Conservation (phyloP, 2,329 filamentous ascomycete genomes). For the Colletotrichum plurivorum region DNA sequence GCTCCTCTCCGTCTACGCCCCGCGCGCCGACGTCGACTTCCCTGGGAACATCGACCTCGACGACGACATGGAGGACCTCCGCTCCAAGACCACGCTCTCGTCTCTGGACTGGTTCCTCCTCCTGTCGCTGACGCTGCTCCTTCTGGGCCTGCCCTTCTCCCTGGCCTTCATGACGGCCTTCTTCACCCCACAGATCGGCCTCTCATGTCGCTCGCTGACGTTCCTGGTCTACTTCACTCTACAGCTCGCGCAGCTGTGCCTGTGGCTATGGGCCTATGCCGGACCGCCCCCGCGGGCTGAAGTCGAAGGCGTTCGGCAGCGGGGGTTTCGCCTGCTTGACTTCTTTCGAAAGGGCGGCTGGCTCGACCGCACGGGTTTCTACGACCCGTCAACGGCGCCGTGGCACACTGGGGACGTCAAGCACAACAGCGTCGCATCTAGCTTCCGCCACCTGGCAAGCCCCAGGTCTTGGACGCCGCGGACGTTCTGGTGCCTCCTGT, state of each 20-base stretch:
- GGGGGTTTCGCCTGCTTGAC: not conserved
- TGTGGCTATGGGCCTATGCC: conserved; percentile 46
- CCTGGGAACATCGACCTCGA: conserved; percentile 12
- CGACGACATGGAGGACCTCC: conserved; percentile 40
- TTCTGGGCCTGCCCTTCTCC: conserved; percentile 42
- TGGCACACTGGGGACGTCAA: conserved; percentile 26
- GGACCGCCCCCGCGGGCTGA: conserved; percentile 1
- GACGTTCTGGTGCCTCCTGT: conserved; percentile 42
- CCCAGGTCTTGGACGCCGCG: conserved; percentile 24
- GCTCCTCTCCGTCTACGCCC: conserved; percentile 38
- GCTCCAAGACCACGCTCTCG: conserved; percentile 34
- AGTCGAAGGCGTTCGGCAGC: not conserved
- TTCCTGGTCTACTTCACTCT: conserved; percentile 41
- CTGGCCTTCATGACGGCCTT: conserved; percentile 45
- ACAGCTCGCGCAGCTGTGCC: conserved; percentile 41
- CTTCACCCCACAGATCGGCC: conserved; percentile 43
- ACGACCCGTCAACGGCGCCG: conserved; percentile 38
- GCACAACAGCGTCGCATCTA: not conserved
- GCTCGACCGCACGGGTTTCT: conserved; percentile 43
- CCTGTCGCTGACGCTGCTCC: conserved; percentile 36
- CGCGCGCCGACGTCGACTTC: conserved; percentile 20
- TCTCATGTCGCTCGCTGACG: conserved; percentile 45
- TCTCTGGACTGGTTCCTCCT: conserved; percentile 42
- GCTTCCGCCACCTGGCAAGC: conserved; percentile 9
- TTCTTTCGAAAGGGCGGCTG: conserved; percentile 42